Evolutionary conservation across 495 filamentous ascomycete genomes (phyloP), one percentile per base, ranked within the genome.

Genomic region (Endocarpon pusillum): DNA sequence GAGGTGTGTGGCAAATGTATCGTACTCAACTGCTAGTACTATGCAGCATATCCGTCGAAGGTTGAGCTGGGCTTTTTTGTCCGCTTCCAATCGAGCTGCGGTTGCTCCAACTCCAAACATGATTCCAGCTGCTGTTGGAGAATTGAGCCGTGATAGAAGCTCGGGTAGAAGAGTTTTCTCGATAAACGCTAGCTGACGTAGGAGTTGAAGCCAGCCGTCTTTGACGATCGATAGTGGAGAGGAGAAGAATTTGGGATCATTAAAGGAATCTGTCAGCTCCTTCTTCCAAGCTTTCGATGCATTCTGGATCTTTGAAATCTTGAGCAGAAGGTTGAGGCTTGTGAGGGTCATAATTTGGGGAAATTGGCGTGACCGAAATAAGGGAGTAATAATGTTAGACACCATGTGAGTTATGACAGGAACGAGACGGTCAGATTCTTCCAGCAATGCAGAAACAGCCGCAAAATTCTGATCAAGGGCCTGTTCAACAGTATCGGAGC

Each of bases 31-130:
- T 14, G 84, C 78, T 12, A 94, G 59, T 19, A 94, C 54, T 18
- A 94, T 58, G 16, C 80, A 58, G 15, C 83, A 72, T 34, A 91
- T 72, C 34, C 89, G 69, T 6, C 84, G 78, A 9, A 99, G 71
- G 48, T 85, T 93, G 22, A 94, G 69, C 47, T 94, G 87, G 5
- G 85, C 80, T 52, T 78, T 89, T 33, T 85, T 78, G 53, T 99
- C 89, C 6, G 89, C 84, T 58, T 99, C 89, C 27, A 84, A 61
- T 38, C 89, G 67, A n/a, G 89, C 89, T 16, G 86, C 87, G 21
- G 80, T 86, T 4, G 89, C 91, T 33, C 89, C 89, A 3, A 99
- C 89, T 16, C 89, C 89, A 41, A 99, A 99, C 51, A 99, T 83
- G 36, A 96, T 92, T 11, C 89, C 91, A 0, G 89, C 91, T n/a